phyloP scores from a whole-genome alignment of 140 eudicot genomes.

The Bidens hawaiensis region DNA sequence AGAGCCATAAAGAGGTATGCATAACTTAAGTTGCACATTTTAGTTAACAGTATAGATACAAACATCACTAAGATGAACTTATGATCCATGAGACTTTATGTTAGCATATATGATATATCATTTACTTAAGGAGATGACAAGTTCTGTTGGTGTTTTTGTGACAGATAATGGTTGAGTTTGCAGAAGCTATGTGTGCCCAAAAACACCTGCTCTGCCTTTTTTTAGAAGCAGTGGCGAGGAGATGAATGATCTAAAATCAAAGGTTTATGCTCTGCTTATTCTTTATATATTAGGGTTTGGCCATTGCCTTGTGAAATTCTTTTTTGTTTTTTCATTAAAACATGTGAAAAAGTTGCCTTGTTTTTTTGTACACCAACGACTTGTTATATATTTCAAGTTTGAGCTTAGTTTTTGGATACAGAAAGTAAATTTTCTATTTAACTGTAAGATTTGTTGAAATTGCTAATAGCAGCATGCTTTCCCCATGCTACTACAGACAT shows the following conservation, averaged over 20 bases:
- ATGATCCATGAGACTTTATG: not conserved
- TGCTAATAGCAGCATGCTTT: too few species aligned
- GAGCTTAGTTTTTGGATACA: too few species aligned
- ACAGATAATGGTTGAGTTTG: conserved; percentile 20
- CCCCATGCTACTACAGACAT: too few species aligned
- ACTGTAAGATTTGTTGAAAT: too few species aligned
- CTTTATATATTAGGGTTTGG: conserved; percentile 17
- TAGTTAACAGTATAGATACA: conserved; percentile 5
- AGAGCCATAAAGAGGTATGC: conserved; percentile 28
- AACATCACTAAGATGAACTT: not conserved
- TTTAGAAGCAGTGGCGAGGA: conserved; percentile 19
- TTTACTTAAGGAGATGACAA: not conserved
- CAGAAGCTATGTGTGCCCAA: conserved; percentile 1
- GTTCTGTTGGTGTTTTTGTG: conserved; percentile 5
- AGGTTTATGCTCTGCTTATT: conserved; percentile 21
- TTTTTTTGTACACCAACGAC: conserved; percentile 23
- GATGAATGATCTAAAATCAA: not conserved
- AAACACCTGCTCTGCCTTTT: conserved; percentile 23
- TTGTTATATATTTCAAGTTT: conserved; percentile 19
- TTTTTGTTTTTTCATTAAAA: not conserved
- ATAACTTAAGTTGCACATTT: not conserved
- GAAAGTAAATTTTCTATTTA: too few species aligned
- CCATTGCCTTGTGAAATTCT: conserved; percentile 30
- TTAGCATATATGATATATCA: not conserved
- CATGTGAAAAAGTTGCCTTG: conserved; percentile 9